Evolutionary conservation across 2,329 filamentous ascomycete species (phyloP), one percentile per base, ranked within the genome.

Genomic region (Bipolaris bicolor): DNA sequence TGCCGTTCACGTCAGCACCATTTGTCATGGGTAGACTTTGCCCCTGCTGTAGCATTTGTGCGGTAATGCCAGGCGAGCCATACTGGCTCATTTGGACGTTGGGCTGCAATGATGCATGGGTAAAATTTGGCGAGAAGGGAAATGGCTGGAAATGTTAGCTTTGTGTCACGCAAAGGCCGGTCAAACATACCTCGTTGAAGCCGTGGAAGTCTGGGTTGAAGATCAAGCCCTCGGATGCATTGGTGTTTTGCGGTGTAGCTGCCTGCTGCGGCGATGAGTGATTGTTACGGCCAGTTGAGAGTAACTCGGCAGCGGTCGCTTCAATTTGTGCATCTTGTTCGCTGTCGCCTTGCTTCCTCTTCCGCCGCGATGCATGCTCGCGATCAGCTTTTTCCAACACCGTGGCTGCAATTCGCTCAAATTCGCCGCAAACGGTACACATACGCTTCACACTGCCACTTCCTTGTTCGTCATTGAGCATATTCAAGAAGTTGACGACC

Each of bases 391-490:
- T 96, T 58, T 98, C 94, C 44, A 98, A 88, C 7, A 97, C 92
- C 3, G 92, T 87, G 71, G 89, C 91, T 34, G 92, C 92, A 63
- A 99, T 97, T 57, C 95, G 88, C 75, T 97, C 93, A 67, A 99
- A 99, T 71, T 99, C 95, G n/a, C 91, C 87, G 76, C 94, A 98
- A 1, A 98, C 89, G 22, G 89, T 90, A 16, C 97, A 85, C 92
- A 98, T 98, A 48, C 95, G 90, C 73, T 92, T 91, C 5, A 98
- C 91, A 68, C 91, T 93, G 40, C 92, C 91, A 56, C 93, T 95
- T 55, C 92, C 90, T 62, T 93, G 91, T 68, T 98, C 94, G 34
- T 90, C 86, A n/a, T 90, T 90, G 11, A 99, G 83, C 77, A 91
- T 93, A 3, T 90, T 92, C 33, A 99, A 79, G 76, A 98, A 99